Base-by-base conservation (phyloP, 805 yeast genomes). In the Lachancea dasiensis region DNA sequence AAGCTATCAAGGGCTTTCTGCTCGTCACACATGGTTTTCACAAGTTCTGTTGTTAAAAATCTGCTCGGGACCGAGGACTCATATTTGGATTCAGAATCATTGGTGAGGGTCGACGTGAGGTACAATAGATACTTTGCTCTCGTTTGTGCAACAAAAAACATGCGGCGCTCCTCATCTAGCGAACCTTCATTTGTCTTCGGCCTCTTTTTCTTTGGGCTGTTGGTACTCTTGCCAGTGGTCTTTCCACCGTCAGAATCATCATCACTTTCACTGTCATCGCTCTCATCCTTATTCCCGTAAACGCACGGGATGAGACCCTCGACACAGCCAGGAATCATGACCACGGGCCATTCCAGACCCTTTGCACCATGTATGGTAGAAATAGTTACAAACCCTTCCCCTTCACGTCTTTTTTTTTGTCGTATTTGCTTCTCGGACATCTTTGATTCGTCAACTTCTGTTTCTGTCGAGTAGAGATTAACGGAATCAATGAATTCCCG, bases 271-370 rank as follows among this genome's bases (percentile, higher is more conserved):
- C 35, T 28, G 5, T 39, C 50, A n/a, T 40, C 44, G 8, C 61
- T 63, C 11, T 56, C 61, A 11, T 51, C 52, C 23, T 54, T 51
- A n/a, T 61, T 46, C 0, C 75, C 75, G 51, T 70, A 71, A 2
- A 58, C 50, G 3, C 80, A 75, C 0, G 95, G 95, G 9, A 85
- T 61, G 10, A 74, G 58, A 1, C 82, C 81, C 32, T 82, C 85
- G 22, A 73, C 67, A 13, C 84, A 61, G 0, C 85, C 81, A 0
- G 94, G 86, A 9, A 86, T 73, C 53, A 86, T 85, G 0, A 90
- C 97, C 10, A 85, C 75, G 0, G 95, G 90, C 97, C 97, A 90
- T 56, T 90, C 98, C 2, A 89, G 66, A 1, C 98, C 98, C 56
- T 90, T 90, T 1, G 97, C 78, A 0, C 87, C 86, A 56, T 90